A percentile compares a stretch with the other conserved stretches of the same genome.
phyloP scores from a whole-genome alignment of 306 rosid species.

The Sesbania bispinosa region DNA sequence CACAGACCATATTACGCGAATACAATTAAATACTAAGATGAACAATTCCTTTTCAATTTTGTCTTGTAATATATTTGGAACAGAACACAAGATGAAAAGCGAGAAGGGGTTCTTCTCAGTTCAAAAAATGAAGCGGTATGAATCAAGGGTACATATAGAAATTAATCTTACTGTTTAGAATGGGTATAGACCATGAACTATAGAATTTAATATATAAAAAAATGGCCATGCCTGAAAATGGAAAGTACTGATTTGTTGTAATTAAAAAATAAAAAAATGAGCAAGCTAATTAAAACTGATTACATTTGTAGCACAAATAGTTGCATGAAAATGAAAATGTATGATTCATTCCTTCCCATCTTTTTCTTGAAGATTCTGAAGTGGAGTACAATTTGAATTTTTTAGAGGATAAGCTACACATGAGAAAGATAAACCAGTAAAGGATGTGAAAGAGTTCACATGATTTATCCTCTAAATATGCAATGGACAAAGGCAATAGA shows the following conservation, averaged over 20 bases:
- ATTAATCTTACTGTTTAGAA: neutral
- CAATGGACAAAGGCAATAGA: neutral
- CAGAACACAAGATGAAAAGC: conserved; percentile 16
- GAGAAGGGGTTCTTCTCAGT: conserved; percentile 1
- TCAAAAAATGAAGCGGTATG: neutral
- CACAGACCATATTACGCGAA: neutral
- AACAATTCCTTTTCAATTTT: neutral
- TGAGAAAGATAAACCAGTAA: neutral
- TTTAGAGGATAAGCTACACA: neutral
- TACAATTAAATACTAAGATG: conserved; percentile 1
- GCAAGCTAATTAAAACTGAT: neutral
- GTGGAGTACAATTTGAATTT: neutral
- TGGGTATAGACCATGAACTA: neutral
- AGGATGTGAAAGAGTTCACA: neutral
- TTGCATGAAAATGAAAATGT: neutral
- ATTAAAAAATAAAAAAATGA: neutral
- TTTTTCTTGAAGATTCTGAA: neutral
- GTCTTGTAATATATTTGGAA: neutral
- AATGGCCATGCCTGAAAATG: too few relatives aligned
- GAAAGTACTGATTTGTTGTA: neutral
- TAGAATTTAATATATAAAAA: neutral
- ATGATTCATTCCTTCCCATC: conserved; percentile 1
- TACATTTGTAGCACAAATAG: conserved; percentile 3
- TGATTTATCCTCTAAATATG: neutral
- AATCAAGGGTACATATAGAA: neutral